These are phyloP conservation scores for Conringia planisiliqua DNA, from an alignment of 345 rosid genomes.

Conservation along the genomic window DNA sequence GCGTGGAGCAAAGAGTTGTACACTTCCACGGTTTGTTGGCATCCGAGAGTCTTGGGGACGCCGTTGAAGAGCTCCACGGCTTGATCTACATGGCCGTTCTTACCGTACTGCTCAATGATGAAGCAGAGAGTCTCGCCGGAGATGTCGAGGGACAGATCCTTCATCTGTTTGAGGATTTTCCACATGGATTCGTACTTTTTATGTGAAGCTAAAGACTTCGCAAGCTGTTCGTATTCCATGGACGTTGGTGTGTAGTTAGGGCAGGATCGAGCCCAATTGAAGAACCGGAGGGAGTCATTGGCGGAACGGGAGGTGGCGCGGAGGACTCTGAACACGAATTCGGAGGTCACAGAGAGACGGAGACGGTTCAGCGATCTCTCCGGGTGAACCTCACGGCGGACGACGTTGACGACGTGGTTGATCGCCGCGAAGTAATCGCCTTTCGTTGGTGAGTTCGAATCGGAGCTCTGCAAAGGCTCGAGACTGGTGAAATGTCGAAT, in stretches of 20 bases:
- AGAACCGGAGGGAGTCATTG: slow-evolving; percentile 73
- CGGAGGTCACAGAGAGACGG: slow-evolving; percentile 55
- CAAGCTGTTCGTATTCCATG: slow-evolving; percentile 63
- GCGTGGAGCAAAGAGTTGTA: slow-evolving; percentile 76
- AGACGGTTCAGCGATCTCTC: slow-evolving; percentile 67
- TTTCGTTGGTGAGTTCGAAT: slow-evolving; percentile 33
- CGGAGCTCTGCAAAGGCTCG: slow-evolving; percentile 23
- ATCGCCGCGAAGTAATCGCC: slow-evolving; percentile 78
- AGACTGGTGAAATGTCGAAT: slow-evolving; percentile 10
- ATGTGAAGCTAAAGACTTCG: slow-evolving; percentile 54
- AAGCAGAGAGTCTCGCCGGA: slow-evolving; percentile 60
- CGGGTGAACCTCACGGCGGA: slow-evolving; percentile 74
- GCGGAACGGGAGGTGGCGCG: slow-evolving; percentile 69
- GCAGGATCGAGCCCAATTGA: slow-evolving; percentile 71
- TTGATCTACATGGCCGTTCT: slow-evolving; percentile 66
- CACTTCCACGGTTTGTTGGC: slow-evolving; percentile 47
- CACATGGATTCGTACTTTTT: slow-evolving; percentile 77
- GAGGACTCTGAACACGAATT: slow-evolving; percentile 81
- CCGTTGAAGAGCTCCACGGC: slow-evolving; percentile 85
- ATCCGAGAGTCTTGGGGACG: slow-evolving; percentile 43
- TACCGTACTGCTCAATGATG: slow-evolving; percentile 75
- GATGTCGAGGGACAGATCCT: slow-evolving; percentile 43
- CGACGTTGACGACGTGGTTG: slow-evolving; percentile 75
- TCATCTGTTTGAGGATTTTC: slow-evolving; percentile 72
- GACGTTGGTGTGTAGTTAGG: slow-evolving; percentile 64